These are phyloP conservation scores for Cicer yamashitae DNA, from an alignment of 306 rosid species.

Conservation along the genomic window DNA sequence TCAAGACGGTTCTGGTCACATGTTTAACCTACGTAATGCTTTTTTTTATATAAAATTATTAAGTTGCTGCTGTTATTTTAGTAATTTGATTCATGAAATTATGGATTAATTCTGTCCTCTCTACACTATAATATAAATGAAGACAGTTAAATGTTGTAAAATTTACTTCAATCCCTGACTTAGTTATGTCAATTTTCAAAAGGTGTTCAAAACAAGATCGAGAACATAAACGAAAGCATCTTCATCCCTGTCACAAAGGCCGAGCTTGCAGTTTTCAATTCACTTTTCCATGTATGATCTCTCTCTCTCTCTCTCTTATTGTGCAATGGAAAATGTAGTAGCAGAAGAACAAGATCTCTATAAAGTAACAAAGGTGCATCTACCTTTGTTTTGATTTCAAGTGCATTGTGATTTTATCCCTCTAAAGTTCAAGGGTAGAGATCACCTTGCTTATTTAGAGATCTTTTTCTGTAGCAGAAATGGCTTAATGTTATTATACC, in stretches of 20 bases:
- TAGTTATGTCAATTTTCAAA: constrained; percentile 45
- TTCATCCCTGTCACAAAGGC: constrained; percentile 77
- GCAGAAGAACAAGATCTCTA: background rate
- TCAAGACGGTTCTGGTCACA: constrained; percentile 84
- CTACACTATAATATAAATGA: background rate
- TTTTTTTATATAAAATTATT: constrained; percentile 43
- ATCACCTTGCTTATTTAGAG: constrained; percentile 1
- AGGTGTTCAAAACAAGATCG: constrained; percentile 80
- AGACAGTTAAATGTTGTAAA: background rate
- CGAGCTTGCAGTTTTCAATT: constrained; percentile 69
- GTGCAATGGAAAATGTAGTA: constrained; percentile 7
- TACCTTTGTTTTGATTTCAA: constrained; percentile 6
- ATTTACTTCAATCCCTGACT: constrained; percentile 35
- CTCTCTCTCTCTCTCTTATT: background rate
- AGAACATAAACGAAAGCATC: constrained; percentile 70
- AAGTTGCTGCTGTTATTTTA: background rate
- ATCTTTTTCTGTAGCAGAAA: background rate
- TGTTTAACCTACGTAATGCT: constrained; percentile 78
- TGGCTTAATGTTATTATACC: background rate
- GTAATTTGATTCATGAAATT: constrained; percentile 17
- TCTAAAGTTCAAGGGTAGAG: background rate
- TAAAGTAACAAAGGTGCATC: background rate
- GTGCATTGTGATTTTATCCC: background rate
- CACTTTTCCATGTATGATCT: constrained; percentile 74
- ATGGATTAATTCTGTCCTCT: constrained; percentile 1